Conservation (phyloP, 192 early-diverging fungal species). For the Thamnidium elegans region DNA sequence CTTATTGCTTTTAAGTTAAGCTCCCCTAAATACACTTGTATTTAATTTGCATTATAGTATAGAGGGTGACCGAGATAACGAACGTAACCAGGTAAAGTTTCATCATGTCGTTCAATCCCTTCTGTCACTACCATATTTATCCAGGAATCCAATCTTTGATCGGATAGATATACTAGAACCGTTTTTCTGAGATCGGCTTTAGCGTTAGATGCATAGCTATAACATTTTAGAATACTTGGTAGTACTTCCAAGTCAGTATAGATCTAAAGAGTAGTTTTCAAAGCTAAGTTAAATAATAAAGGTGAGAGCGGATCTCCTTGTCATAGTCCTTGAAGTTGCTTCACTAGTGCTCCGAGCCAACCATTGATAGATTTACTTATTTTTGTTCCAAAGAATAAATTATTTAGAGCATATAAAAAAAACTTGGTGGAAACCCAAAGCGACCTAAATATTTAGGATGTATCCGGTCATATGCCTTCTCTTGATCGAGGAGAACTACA, state of each 20-base stretch:
- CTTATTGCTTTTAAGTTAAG: not conserved
- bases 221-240: not conserved
- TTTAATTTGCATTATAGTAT: not conserved
- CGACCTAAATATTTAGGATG: too few species aligned
- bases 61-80: not conserved
- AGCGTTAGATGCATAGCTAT: not conserved
- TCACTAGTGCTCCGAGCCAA: not conserved
- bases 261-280: not conserved
- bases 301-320: not conserved
- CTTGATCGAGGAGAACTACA: too few species aligned
- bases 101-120: not conserved
- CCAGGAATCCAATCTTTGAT: not conserved
- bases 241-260: not conserved
- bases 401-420: too few species aligned
- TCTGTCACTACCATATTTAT: not conserved
- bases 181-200: not conserved
- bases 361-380: not conserved
- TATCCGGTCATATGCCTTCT: too few species aligned
- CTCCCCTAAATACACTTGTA: not conserved
- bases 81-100: not conserved
- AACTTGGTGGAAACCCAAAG: too few species aligned
- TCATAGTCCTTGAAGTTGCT: not conserved
- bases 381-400: too few species aligned
- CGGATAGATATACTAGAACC: not conserved
- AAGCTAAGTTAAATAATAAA: not conserved